A percentile compares a stretch with the other conserved stretches of the same genome.
These are phyloP conservation scores for Cytospora leucostoma DNA, from an alignment of 2,329 filamentous ascomycete species.

Conservation along the genomic window DNA sequence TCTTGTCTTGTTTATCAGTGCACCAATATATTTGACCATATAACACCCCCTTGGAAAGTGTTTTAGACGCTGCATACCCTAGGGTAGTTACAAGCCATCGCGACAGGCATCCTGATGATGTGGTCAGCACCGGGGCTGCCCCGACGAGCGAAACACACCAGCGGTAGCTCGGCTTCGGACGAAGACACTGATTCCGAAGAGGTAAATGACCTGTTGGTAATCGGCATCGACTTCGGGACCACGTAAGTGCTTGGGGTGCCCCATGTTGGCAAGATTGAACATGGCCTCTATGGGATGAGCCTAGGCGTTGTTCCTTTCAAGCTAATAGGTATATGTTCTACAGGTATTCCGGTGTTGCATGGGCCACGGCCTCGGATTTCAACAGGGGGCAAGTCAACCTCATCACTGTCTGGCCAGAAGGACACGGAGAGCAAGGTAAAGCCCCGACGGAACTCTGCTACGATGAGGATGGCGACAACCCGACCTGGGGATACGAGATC, in stretches of 20 bases:
- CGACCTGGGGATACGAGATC: constrained; percentile 33
- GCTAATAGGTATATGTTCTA: background rate
- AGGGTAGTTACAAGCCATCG: no score
- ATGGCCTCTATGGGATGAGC: background rate
- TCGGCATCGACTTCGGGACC: constrained; percentile 38
- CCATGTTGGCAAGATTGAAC: no score
- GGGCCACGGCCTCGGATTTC: constrained; percentile 29
- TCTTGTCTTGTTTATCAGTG: background rate
- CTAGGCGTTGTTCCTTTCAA: background rate
- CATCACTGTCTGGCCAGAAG: constrained; percentile 17
- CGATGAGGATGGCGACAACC: constrained; percentile 15
- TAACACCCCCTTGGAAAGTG: no score
- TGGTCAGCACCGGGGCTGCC: no score
- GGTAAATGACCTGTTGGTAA: constrained; percentile 21
- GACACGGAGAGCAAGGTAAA: constrained; percentile 27
- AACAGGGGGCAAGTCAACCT: constrained; percentile 23
- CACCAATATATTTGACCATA: no score
- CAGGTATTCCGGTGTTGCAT: constrained; percentile 36
- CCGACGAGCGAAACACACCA: constrained; percentile 1
- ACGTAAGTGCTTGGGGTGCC: constrained; percentile 32
- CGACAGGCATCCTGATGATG: no score
- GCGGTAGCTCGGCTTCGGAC: background rate
- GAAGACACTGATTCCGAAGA: background rate
- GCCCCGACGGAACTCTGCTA: constrained; percentile 33
- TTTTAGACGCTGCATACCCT: no score